Percentiles rank a stretch among this genome's conserved stretches.
phyloP scores from a whole-genome alignment of 192 early-diverging fungal species.

The Podila epigama region DNA sequence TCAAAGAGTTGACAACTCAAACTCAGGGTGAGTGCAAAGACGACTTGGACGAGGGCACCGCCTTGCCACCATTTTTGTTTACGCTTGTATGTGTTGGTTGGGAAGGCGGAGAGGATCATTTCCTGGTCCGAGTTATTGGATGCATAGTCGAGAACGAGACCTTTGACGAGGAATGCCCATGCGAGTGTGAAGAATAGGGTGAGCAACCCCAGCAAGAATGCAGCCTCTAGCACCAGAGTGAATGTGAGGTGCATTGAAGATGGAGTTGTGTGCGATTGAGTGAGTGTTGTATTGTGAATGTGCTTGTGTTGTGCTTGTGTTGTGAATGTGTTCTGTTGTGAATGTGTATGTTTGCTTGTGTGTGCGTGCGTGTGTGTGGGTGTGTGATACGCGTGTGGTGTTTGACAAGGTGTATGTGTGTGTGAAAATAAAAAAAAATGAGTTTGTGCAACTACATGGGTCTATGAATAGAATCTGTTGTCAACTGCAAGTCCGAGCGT shows the following conservation, averaged over 20 bases:
- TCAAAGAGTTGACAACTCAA: slow-evolving; percentile 80
- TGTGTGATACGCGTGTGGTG: too few species aligned
- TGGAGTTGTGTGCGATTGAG: background rate
- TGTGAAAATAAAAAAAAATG: too few species aligned
- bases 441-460: too few species aligned
- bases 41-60: slow-evolving; percentile 67
- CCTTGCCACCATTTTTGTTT: slow-evolving; percentile 57
- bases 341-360: too few species aligned
- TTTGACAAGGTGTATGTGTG: too few species aligned
- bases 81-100: slow-evolving; percentile 39
- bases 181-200: slow-evolving; percentile 74
- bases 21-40: slow-evolving; percentile 83
- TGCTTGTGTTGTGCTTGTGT: too few species aligned
- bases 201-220: slow-evolving; percentile 68
- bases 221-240: slow-evolving; percentile 50
- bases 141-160: slow-evolving; percentile 75
- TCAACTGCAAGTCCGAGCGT: too few species aligned
- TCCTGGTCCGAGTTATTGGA: slow-evolving; percentile 53
- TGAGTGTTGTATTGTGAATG: background rate
- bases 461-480: too few species aligned
- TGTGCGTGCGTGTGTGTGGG: too few species aligned
- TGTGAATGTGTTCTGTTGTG: too few species aligned
- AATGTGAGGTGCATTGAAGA: slow-evolving; percentile 17
- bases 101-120: slow-evolving; percentile 35
- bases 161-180: slow-evolving; percentile 73